phyloP scores from a whole-genome alignment of 2,329 filamentous ascomycete genomes.

The Aspergillus pseudoglaucus region DNA sequence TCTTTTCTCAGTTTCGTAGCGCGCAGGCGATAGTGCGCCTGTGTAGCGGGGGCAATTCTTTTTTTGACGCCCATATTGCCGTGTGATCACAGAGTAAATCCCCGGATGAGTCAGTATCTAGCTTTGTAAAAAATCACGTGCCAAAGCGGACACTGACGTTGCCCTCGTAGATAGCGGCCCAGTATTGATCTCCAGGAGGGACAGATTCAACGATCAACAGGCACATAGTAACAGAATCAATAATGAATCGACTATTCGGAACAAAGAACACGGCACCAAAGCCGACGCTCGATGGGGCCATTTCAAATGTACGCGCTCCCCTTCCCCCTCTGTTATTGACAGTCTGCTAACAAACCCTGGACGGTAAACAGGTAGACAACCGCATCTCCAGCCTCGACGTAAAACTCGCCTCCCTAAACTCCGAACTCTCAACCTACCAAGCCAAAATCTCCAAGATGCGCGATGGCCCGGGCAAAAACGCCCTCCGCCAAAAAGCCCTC shows the following conservation, averaged over 20 bases:
- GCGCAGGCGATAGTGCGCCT: too few relatives aligned
- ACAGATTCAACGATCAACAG: too few relatives aligned
- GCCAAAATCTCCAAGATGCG: constrained; percentile 85
- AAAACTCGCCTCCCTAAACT: constrained; percentile 86
- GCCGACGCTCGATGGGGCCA: constrained; percentile 76
- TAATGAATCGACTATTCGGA: constrained; percentile 95
- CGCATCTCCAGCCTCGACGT: constrained; percentile 85
- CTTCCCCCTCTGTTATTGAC: constrained; percentile 4
- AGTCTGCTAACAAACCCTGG: neutral
- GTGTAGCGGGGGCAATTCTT: too few relatives aligned
- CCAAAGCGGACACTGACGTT: too few relatives aligned
- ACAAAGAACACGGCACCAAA: constrained; percentile 81
- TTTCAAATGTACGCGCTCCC: constrained; percentile 58
- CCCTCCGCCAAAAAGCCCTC: constrained; percentile 88
- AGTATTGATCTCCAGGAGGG: too few relatives aligned
- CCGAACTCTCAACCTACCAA: constrained; percentile 83
- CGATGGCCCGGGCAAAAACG: constrained; percentile 86
- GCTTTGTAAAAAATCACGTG: too few relatives aligned
- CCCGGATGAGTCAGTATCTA: too few relatives aligned
- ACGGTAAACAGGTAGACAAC: constrained; percentile 57
- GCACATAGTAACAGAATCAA: constrained; percentile 15
- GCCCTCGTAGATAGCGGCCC: too few relatives aligned
- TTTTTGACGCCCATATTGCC: too few relatives aligned
- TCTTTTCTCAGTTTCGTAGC: too few relatives aligned
- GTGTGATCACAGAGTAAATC: too few relatives aligned